phyloP scores from a whole-genome alignment of 768 basidiomycete genomes.

The Trametes sanguinea region DNA sequence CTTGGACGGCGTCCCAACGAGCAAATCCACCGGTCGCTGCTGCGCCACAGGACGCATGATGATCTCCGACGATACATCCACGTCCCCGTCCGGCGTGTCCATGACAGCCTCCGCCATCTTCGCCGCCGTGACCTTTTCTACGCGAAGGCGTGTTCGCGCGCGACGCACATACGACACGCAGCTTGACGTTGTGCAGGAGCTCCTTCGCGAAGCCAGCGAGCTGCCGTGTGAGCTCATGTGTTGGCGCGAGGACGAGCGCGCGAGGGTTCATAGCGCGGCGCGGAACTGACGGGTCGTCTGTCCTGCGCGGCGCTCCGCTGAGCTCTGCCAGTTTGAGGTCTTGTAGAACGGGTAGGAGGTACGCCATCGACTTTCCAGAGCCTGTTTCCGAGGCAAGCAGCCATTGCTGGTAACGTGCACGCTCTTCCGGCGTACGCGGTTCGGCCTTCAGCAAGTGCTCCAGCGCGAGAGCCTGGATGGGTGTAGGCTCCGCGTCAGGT shows the following conservation, averaged over 20 bases:
- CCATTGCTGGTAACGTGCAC: conserved; percentile 47
- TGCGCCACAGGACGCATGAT: conserved; percentile 22
- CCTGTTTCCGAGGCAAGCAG: conserved; percentile 89
- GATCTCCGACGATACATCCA: conserved; percentile 31
- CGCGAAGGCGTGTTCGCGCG: conserved; percentile 49
- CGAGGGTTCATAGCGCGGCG: conserved; percentile 60
- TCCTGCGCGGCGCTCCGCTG: conserved; percentile 10
- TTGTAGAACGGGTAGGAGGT: conserved; percentile 82
- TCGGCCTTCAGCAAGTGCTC: conserved; percentile 55
- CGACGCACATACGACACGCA: conserved; percentile 74
- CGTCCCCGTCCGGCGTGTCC: conserved; percentile 16
- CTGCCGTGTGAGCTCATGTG: conserved; percentile 87
- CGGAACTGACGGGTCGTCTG: neutral
- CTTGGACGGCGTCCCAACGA: conserved; percentile 68
- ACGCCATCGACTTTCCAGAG: conserved; percentile 90
- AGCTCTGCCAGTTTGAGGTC: conserved; percentile 69
- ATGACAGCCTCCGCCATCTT: conserved; percentile 46
- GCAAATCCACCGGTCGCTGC: conserved; percentile 47
- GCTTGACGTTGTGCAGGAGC: conserved; percentile 71
- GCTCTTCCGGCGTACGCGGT: conserved; percentile 30
- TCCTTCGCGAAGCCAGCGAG: conserved; percentile 73
- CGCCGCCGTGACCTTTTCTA: conserved; percentile 41
- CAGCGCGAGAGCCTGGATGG: conserved; percentile 77
- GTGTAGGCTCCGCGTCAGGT: conserved; percentile 58
- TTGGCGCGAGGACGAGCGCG: conserved; percentile 81